Conservation (phyloP, 768 basidiomycete genomes). For the Brasilioporus rufonigricans region DNA sequence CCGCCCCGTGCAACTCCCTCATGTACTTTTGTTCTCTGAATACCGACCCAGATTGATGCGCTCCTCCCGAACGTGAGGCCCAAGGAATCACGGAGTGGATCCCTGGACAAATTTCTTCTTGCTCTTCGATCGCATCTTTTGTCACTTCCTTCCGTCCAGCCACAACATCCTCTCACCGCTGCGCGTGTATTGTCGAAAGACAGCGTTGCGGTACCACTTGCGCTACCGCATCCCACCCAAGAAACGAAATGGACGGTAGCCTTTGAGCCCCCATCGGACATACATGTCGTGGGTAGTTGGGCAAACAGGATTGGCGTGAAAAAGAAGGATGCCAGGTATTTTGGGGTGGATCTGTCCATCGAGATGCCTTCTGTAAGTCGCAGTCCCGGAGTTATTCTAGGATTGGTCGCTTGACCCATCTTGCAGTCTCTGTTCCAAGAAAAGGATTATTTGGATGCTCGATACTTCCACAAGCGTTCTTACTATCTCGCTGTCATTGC, state of each 20-base stretch:
- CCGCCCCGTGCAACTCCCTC: conserved; percentile 2
- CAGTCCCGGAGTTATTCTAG: not conserved
- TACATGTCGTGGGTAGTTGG: conserved; percentile 86
- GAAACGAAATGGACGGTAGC: conserved; percentile 88
- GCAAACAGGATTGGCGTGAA: conserved; percentile 73
- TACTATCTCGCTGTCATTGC: conserved; percentile 86
- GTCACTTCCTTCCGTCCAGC: conserved; percentile 51
- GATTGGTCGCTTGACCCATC: not conserved
- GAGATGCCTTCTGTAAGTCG: conserved; percentile 80
- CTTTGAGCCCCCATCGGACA: conserved; percentile 74
- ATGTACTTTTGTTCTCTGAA: conserved; percentile 6
- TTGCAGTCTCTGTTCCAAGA: conserved; percentile 81
- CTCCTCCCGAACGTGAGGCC: conserved; percentile 75
- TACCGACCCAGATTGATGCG: conserved; percentile 61
- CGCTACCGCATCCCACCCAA: conserved; percentile 65
- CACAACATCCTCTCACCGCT: conserved; percentile 68
- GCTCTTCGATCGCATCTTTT: conserved; percentile 64
- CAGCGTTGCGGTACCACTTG: conserved; percentile 64
- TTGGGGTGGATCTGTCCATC: conserved; percentile 75
- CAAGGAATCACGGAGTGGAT: conserved; percentile 48
- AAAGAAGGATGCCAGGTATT: conserved; percentile 59
- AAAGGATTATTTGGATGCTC: conserved; percentile 87
- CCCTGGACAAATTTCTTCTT: conserved; percentile 67
- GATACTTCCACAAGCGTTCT: conserved; percentile 90
- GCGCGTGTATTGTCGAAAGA: conserved; percentile 51